Percentiles rank a stretch among this genome's conserved stretches.
These are phyloP conservation scores for Ajuga reptans DNA, from an alignment of 305 asterid genomes.

Conservation along the genomic window DNA sequence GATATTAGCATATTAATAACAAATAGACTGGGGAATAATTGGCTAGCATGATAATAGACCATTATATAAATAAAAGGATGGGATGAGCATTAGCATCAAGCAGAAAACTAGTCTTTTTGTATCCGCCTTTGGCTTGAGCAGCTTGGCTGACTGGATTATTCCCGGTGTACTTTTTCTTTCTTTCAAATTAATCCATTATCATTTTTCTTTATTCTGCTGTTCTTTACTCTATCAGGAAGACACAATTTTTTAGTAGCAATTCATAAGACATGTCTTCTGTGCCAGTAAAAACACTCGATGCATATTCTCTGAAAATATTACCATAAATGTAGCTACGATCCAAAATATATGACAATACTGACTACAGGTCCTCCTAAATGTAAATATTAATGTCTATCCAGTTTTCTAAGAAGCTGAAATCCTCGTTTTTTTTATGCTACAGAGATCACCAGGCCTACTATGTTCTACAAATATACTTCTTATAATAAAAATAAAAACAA, in stretches of 20 bases:
- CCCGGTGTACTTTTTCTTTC: too few relatives aligned
- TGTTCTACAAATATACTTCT: not conserved
- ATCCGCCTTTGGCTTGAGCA: too few relatives aligned
- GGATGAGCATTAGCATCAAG: too few relatives aligned
- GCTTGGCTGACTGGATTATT: too few relatives aligned
- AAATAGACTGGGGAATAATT: too few relatives aligned
- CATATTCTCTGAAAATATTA: not conserved
- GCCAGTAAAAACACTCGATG: slow-evolving; percentile 13
- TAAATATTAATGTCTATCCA: not conserved
- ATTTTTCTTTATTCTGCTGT: too few relatives aligned
- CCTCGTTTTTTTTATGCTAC: not conserved
- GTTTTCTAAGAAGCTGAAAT: slow-evolving; percentile 7
- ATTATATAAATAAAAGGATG: too few relatives aligned
- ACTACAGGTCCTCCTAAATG: not conserved
- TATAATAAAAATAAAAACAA: too few relatives aligned
- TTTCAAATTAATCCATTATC: too few relatives aligned
- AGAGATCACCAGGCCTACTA: slow-evolving; percentile 12
- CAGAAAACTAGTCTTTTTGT: too few relatives aligned
- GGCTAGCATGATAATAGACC: too few relatives aligned
- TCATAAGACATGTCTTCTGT: not conserved
- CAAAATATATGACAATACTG: slow-evolving; percentile 9
- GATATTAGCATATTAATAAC: too few relatives aligned
- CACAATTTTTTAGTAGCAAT: slow-evolving; percentile 16
- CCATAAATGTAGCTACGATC: not conserved
- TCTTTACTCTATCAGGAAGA: not conserved